Evolutionary conservation across 2,329 filamentous ascomycete genomes (phyloP).

Genomic region (Penicillium sp.): DNA sequence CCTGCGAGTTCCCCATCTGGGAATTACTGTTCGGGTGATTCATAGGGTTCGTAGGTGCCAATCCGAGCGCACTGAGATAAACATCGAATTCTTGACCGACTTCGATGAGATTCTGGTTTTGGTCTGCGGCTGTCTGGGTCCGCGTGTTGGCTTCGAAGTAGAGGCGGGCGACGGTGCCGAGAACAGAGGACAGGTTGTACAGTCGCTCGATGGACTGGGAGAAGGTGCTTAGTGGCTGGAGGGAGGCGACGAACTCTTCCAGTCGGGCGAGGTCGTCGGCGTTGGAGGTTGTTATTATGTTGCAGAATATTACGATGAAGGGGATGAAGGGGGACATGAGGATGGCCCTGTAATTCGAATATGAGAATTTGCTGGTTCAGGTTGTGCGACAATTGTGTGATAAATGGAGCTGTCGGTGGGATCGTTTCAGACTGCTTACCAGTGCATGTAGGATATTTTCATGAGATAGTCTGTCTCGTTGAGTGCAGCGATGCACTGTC

Average conservation of each 20-base stretch:
- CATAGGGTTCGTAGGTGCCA: slow-evolving; percentile 43
- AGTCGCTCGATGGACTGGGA: slow-evolving; percentile 61
- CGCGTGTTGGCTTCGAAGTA: slow-evolving; percentile 64
- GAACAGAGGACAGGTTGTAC: slow-evolving; percentile 60
- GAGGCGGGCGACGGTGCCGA: slow-evolving; percentile 59
- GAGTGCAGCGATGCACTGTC: slow-evolving; percentile 26
- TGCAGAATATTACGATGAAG: slow-evolving; percentile 50
- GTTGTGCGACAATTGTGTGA: not conserved
- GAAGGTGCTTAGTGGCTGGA: slow-evolving; percentile 50
- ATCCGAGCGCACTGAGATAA: slow-evolving; percentile 62
- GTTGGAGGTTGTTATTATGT: slow-evolving; percentile 52
- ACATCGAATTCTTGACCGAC: slow-evolving; percentile 62
- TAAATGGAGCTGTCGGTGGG: not conserved
- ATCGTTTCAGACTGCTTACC: slow-evolving; percentile 19
- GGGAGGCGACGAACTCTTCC: slow-evolving; percentile 55
- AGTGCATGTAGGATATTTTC: slow-evolving; percentile 36
- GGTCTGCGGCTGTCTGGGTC: slow-evolving; percentile 46
- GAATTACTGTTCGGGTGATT: not conserved
- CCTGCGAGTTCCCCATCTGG: not conserved
- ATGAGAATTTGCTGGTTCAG: not conserved
- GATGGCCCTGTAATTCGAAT: slow-evolving; percentile 28
- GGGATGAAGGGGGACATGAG: slow-evolving; percentile 49
- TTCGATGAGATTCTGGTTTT: slow-evolving; percentile 47
- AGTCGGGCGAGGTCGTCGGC: slow-evolving; percentile 54
- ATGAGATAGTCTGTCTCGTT: slow-evolving; percentile 25